Conservation (phyloP, 208 protist genomes). For the Trypanosoma caninum region DNA sequence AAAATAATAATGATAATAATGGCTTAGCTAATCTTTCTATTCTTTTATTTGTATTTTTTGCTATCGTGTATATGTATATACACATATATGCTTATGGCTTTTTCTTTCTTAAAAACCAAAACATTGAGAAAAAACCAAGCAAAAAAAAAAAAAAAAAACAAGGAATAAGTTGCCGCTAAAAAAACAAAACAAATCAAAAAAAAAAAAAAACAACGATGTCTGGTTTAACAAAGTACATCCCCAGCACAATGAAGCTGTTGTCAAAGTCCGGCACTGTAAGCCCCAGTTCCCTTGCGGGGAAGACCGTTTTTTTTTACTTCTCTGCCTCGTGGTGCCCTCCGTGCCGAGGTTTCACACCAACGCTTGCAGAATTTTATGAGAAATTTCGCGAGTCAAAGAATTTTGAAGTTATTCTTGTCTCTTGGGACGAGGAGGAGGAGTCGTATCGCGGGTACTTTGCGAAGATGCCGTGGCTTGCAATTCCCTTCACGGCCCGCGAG, state of each 20-base stretch:
- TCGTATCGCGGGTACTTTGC: slow-evolving; percentile 72
- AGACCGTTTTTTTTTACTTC: slow-evolving; percentile 89
- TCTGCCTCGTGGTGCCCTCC: slow-evolving; percentile 94
- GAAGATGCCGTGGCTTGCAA: slow-evolving; percentile 80
- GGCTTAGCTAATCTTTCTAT: background rate
- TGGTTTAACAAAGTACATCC: slow-evolving; percentile 60
- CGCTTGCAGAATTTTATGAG: slow-evolving; percentile 82
- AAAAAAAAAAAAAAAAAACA: slow-evolving; percentile 9
- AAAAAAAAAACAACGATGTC: slow-evolving; percentile 46
- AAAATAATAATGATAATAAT: no score
- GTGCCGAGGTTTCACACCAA: slow-evolving; percentile 89
- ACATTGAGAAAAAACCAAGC: background rate
- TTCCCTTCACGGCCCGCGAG: slow-evolving; percentile 55
- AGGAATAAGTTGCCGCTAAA: background rate
- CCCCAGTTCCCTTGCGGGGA: slow-evolving; percentile 35
- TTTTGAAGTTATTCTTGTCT: slow-evolving; percentile 84
- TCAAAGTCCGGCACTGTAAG: slow-evolving; percentile 38
- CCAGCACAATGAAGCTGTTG: slow-evolving; percentile 40
- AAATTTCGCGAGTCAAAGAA: slow-evolving; percentile 62
- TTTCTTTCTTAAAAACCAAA: background rate
- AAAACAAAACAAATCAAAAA: background rate
- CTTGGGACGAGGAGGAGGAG: slow-evolving; percentile 77
- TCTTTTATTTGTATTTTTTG: background rate
- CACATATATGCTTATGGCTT: background rate
- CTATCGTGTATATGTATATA: background rate